Evolutionary conservation across 2,329 filamentous ascomycete genomes (phyloP).

Genomic region (Ophioceras dolichostomum): DNA sequence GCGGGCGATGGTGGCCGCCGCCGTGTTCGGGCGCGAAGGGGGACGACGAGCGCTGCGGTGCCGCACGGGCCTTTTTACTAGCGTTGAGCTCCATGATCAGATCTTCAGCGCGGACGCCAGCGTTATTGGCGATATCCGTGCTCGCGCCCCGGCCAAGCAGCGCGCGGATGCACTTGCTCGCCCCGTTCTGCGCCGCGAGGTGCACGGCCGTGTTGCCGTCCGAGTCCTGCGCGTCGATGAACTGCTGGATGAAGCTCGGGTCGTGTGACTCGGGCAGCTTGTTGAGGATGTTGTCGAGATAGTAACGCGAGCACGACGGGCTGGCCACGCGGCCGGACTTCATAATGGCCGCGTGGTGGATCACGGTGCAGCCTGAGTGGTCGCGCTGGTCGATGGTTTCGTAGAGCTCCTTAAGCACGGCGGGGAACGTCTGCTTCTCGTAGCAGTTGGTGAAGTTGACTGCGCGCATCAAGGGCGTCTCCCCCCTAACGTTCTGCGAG

Average conservation of each 20-base stretch:
- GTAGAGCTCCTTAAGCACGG: slow-evolving; percentile 71
- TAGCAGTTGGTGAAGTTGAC: slow-evolving; percentile 96
- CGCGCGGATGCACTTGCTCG: slow-evolving; percentile 78
- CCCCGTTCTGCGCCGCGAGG: slow-evolving; percentile 66
- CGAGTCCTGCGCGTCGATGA: slow-evolving; percentile 73
- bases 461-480: slow-evolving; percentile 88
- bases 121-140: slow-evolving; percentile 69
- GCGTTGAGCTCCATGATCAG: slow-evolving; percentile 68
- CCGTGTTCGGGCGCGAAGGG: slow-evolving; percentile 50
- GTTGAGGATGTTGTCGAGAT: slow-evolving; percentile 82
- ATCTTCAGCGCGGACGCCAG: slow-evolving; percentile 74
- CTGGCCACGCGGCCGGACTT: slow-evolving; percentile 72
- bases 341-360: slow-evolving; percentile 87
- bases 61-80: slow-evolving; percentile 49
- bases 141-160: slow-evolving; percentile 68
- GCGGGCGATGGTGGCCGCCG: neutral
- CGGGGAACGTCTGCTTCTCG: slow-evolving; percentile 83
- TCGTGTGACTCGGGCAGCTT: slow-evolving; percentile 70
- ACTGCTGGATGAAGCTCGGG: slow-evolving; percentile 60
- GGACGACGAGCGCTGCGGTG: slow-evolving; percentile 64
- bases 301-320: slow-evolving; percentile 82
- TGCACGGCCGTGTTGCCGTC: slow-evolving; percentile 81
- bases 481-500: slow-evolving; percentile 58
- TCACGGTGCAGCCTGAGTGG: slow-evolving; percentile 71
- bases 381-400: slow-evolving; percentile 73